phyloP scores from a whole-genome alignment of 2,329 filamentous ascomycete species.

The Fusarium proliferatum region DNA sequence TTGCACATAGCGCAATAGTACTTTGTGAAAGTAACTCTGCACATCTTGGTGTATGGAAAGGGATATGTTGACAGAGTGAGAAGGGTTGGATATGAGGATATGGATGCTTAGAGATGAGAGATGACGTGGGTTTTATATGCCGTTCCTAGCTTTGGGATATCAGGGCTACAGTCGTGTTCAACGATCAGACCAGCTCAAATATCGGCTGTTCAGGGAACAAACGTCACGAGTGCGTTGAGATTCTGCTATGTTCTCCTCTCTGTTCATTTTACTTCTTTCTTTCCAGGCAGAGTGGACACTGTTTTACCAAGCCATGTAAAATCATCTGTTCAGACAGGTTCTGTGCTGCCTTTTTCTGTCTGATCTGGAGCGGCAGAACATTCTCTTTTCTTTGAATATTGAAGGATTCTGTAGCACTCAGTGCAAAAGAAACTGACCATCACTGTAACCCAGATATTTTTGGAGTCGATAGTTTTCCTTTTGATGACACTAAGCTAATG shows the following conservation, averaged over 20 bases:
- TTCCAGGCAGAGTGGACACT: neutral
- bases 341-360: neutral
- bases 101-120: too few species aligned
- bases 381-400: neutral
- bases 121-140: neutral
- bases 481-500: neutral
- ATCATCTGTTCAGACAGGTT: neutral
- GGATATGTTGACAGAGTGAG: too few species aligned
- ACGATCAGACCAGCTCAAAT: neutral
- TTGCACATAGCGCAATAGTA: neutral
- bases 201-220: neutral
- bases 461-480: fast-evolving
- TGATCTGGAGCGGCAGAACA: neutral
- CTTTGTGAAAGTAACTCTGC: neutral
- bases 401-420: neutral
- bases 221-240: too few species aligned
- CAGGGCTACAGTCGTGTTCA: fast-evolving
- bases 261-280: neutral
- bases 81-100: too few species aligned
- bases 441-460: fast-evolving
- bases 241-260: neutral
- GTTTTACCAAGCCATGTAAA: fast-evolving
- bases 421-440: too few species aligned
- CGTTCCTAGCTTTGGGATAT: fast-evolving
- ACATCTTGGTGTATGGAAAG: neutral